These are phyloP conservation scores for Skeletonema menzelii DNA, from an alignment of 108 stramenopile genomes.

Conservation along the genomic window DNA sequence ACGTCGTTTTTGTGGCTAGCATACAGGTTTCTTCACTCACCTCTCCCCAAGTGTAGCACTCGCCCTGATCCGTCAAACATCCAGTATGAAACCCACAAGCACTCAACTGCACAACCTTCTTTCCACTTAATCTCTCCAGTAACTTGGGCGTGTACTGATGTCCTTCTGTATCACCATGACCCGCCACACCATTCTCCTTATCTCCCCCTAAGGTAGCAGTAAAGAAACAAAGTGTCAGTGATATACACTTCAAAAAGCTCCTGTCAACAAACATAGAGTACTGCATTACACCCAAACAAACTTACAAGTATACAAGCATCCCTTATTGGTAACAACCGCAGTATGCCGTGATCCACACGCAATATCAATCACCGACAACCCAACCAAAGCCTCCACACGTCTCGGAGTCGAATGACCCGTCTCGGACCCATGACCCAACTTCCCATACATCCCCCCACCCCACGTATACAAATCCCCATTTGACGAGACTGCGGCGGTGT, in stretches of 20 bases:
- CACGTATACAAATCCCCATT: slow-evolving; percentile 91
- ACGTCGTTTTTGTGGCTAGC: neutral
- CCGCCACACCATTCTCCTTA: slow-evolving; percentile 92
- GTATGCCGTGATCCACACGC: slow-evolving; percentile 94
- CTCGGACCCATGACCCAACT: slow-evolving; percentile 95
- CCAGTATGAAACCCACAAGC: slow-evolving; percentile 97
- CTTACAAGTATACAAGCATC: slow-evolving; percentile 71
- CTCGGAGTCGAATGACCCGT: slow-evolving; percentile 90
- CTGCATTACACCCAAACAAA: neutral
- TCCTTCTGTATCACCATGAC: slow-evolving; percentile 92
- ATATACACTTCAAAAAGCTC: neutral
- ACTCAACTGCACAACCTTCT: slow-evolving; percentile 84
- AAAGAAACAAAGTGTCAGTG: slow-evolving; percentile 29
- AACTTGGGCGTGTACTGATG: slow-evolving; percentile 94
- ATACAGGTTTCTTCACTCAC: slow-evolving; percentile 8
- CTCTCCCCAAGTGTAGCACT: slow-evolving; percentile 89
- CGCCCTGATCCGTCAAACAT: slow-evolving; percentile 82
- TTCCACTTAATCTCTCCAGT: slow-evolving; percentile 78
- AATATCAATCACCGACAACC: slow-evolving; percentile 80
- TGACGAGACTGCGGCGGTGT: slow-evolving; percentile 91
- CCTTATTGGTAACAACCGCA: slow-evolving; percentile 82
- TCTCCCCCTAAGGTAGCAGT: slow-evolving; percentile 69
- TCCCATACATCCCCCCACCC: slow-evolving; percentile 98
- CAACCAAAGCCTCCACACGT: slow-evolving; percentile 84
- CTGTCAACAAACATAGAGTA: neutral